Base-by-base conservation (phyloP, 768 basidiomycete genomes). In the Royoungia palumana region DNA sequence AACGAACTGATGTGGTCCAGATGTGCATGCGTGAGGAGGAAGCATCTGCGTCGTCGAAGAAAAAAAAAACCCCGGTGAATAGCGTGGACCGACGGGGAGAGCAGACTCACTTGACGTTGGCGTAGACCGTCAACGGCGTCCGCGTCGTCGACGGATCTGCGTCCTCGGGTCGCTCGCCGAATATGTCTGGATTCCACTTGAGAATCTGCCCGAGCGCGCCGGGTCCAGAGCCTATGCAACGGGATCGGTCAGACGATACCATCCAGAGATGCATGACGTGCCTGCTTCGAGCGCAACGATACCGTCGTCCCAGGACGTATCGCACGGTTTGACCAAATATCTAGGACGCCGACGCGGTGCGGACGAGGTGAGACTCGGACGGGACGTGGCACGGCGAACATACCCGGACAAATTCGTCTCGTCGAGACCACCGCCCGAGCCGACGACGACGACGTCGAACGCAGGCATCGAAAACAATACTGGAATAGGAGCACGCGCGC, bases 381-480 rank as follows among this genome's bases (percentile, higher is more conserved):
- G 35, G 44, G 22, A 36, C 17, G 36, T 7, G 32, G 40, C 9
- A 20, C 1, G 21, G 7, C 1, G 10, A 38, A 77, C 85, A 56
- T 65, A 92, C 93, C 82, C 86, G 22, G 89, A 90, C 54, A 96
- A 69, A 70, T 97, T 89, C 20, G 84, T 86, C 68, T 97, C 94
- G 58, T 85, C 78, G 8, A 91, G 92, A 41, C 94, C 94, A 38
- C 94, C 94, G 48, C 93, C 91, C 57, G 82, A 80, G 41, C 85
- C 94, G 32, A 92, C 81, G 56, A 87, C 85, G 50, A 91, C 71
- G 56, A 92, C 60, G 64, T 89, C 83, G 65, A 92, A 91, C 10
- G 66, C 59, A 46, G 75, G 69, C 76, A 75, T 79, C 30, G 4
- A 41, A 37, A 3, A 22, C 20, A 28, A 19, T 20, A 27, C n/a